Conservation (phyloP, 1,284 basidiomycete genomes). For the Taiwanofungus camphoratus region DNA sequence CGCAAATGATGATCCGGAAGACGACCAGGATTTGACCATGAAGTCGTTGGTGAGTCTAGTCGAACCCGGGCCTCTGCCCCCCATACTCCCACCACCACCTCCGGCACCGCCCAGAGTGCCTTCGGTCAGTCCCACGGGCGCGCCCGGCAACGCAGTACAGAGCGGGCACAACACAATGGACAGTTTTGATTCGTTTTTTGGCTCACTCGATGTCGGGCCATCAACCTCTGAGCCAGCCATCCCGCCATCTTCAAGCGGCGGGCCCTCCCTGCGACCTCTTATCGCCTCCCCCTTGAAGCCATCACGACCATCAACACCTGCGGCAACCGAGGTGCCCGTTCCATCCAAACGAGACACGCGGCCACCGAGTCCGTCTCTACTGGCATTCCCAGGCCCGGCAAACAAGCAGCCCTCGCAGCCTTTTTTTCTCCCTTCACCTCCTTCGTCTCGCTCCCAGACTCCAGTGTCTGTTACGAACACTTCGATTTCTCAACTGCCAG, state of each 20-base stretch:
- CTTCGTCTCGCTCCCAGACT: constrained; percentile 13
- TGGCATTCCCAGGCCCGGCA: constrained; percentile 3
- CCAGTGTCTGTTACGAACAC: constrained; percentile 1
- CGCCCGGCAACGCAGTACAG: not conserved
- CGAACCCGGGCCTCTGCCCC: constrained; percentile 37
- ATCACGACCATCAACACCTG: constrained; percentile 7
- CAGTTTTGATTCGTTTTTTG: constrained; percentile 13
- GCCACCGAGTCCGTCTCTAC: constrained; percentile 8
- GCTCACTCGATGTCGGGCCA: constrained; percentile 1
- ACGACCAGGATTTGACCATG: constrained; percentile 23
- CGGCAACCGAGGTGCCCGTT: not conserved
- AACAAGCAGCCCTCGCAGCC: constrained; percentile 7
- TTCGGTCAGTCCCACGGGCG: constrained; percentile 8
- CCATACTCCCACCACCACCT: constrained; percentile 39
- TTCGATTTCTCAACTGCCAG: too few species aligned
- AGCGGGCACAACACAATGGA: constrained; percentile 3
- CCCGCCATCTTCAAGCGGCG: not conserved
- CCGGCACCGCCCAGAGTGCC: constrained; percentile 15
- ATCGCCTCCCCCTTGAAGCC: constrained; percentile 4
- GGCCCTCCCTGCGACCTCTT: constrained; percentile 3
- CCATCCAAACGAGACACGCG: not conserved
- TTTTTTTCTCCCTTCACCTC: constrained; percentile 13
- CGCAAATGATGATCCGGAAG: constrained; percentile 36
- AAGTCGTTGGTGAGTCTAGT: constrained; percentile 35
- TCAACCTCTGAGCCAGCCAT: not conserved